phyloP scores from a whole-genome alignment of 75 land plant species.

The Sequoiadendron giganteum region DNA sequence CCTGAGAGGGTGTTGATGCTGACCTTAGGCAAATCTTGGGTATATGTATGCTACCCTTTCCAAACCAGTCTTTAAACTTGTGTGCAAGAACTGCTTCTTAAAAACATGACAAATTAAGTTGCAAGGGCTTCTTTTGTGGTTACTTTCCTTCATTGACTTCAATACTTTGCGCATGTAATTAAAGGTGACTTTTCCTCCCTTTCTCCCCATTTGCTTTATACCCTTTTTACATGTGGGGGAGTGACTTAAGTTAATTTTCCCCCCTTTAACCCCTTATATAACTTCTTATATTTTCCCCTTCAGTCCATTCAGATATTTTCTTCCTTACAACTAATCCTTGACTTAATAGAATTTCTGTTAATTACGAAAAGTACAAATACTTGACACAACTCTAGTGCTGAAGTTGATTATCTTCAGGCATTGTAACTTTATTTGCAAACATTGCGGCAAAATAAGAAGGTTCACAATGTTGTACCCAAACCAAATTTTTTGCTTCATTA shows the following conservation, averaged over 20 bases:
- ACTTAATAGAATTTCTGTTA: neutral
- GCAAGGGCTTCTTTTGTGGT: no score
- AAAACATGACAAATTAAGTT: no score
- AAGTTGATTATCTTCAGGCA: neutral
- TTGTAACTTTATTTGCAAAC: neutral
- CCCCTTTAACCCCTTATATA: no score
- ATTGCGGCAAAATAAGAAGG: no score
- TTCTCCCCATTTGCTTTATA: no score
- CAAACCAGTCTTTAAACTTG: neutral
- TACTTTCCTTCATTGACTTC: no score
- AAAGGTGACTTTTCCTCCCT: no score
- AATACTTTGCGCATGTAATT: no score
- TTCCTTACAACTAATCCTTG: neutral
- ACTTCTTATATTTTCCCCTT: neutral
- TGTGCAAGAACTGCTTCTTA: no score
- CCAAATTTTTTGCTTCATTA: no score
- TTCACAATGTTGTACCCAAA: no score
- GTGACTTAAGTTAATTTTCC: neutral
- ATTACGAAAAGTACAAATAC: neutral
- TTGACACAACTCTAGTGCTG: neutral
- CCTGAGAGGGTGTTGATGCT: neutral
- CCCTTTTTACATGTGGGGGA: neutral
- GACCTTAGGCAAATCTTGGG: neutral
- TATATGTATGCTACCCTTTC: neutral
- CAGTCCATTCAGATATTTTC: neutral